Evolutionary conservation across 371 early-diverging fungal genomes (phyloP), one percentile per base, ranked within the genome.

Genomic region (Sporodiniella umbellata): DNA sequence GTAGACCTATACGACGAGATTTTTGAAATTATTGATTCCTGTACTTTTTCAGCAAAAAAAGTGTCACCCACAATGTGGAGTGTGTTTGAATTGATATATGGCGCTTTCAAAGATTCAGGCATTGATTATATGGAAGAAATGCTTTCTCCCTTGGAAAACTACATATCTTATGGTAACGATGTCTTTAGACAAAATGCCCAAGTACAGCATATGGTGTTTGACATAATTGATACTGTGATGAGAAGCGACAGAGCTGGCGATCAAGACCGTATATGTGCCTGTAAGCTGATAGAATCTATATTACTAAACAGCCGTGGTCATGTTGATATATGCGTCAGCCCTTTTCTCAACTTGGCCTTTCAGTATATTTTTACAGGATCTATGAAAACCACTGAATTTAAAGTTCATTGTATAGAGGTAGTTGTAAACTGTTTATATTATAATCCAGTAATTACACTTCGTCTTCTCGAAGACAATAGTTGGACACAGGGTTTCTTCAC

Each of bases 11-110:
- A 87, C 66, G 90, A 89, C 39, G 93, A 92, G 38, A 78, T 86
- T 19, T 90, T 93, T 63, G 95, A 92, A 55, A 81, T 94, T 46
- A 82, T 94, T 44, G 94, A 94, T 67, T 83, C 89, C 37, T 85
- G 85, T 54, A 86, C 89, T 4, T 93, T 83, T 63, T 82, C 89
- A 4, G 67, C 82, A 39, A 94, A 95, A 66, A 54, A 66, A 4
- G 85, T 95, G 22, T 84, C 95, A 4, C 83, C 86, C n/a, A 76
- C 76, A 52, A 88, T 93, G 79, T 95, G 98, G 95, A 58, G 68
- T 39, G 66, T 93, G 48, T 90, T 93, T 68, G 86, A 83, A 25
- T 45, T 78, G 42, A 83, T 95, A 37, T 85, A 86, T 70, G 62
- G 58, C 22, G 76, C 90, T 8, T 89, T 88, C 72, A 86, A 84